Percentiles rank a stretch among this genome's conserved stretches.
These are phyloP conservation scores for Zangia roseola DNA, from an alignment of 768 basidiomycete species.

Conservation along the genomic window DNA sequence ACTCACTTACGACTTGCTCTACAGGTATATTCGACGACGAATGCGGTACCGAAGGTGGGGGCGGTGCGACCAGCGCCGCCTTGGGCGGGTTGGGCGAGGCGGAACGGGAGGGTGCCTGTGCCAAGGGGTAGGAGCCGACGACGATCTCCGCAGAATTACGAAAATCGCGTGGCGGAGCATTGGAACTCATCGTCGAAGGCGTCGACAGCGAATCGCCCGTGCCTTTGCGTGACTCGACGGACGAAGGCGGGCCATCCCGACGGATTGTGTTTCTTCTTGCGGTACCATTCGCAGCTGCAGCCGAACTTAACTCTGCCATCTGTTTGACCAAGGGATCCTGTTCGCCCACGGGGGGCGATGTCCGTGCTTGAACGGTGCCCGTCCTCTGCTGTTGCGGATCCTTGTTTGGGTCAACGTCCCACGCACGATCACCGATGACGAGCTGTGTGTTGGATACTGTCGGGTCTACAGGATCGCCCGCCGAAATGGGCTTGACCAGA, in stretches of 20 bases:
- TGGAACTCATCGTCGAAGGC: conserved; percentile 25
- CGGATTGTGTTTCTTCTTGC: conserved; percentile 25
- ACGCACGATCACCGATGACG: conserved; percentile 61
- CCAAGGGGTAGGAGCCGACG: conserved; percentile 72
- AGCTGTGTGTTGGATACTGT: conserved; percentile 61
- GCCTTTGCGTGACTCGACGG: conserved; percentile 25
- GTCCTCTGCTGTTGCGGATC: conserved; percentile 55
- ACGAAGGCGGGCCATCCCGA: conserved; percentile 21
- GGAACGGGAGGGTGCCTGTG: conserved; percentile 55
- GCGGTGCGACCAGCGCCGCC: conserved; percentile 77
- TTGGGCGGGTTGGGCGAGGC: conserved; percentile 70
- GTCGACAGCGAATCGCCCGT: conserved; percentile 23
- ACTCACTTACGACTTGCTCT: conserved; percentile 71
- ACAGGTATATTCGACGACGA: conserved; percentile 54
- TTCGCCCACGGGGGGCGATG: conserved; percentile 36
- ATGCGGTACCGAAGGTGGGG: conserved; percentile 33
- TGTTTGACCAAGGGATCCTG: conserved; percentile 67
- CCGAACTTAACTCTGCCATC: conserved; percentile 51
- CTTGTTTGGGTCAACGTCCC: conserved; percentile 60
- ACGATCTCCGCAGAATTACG: conserved; percentile 72
- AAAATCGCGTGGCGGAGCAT: conserved; percentile 51
- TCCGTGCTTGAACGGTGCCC: conserved; percentile 8
- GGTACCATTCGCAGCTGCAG: conserved; percentile 20
- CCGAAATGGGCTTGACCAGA: conserved; percentile 33
- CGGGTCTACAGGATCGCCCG: conserved; percentile 59